These are phyloP conservation scores for Stephanodiscus minutulus DNA, from an alignment of 108 stramenopile genomes.

Conservation along the genomic window DNA sequence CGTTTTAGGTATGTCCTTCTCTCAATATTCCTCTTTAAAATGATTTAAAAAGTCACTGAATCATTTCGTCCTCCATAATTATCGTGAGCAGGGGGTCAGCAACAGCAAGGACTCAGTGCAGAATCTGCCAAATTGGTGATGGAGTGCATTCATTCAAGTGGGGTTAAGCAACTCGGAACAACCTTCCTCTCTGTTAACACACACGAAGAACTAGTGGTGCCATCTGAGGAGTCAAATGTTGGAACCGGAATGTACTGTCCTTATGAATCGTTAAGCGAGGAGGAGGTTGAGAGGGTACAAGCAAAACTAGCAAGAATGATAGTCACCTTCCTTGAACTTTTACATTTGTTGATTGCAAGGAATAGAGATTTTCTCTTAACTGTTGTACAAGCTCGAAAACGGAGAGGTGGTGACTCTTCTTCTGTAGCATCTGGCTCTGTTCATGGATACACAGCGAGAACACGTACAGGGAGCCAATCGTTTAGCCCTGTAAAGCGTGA, in stretches of 20 bases:
- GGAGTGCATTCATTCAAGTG: constrained; percentile 84
- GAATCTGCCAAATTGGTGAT: constrained; percentile 82
- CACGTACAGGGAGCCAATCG: constrained; percentile 11
- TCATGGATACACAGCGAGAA: constrained; percentile 26
- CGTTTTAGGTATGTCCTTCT: constrained; percentile 57
- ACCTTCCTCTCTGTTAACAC: constrained; percentile 60
- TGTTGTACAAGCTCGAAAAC: constrained; percentile 69
- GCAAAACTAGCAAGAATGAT: constrained; percentile 72
- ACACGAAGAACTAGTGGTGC: background rate
- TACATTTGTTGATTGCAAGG: constrained; percentile 79
- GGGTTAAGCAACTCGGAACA: constrained; percentile 83
- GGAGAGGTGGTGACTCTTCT: constrained; percentile 36
- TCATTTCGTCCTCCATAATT: background rate
- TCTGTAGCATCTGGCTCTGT: constrained; percentile 30
- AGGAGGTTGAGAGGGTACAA: constrained; percentile 72
- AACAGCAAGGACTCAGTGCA: constrained; percentile 78
- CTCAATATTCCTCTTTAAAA: background rate
- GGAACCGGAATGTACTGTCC: constrained; percentile 36
- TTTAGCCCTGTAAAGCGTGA: constrained; percentile 11
- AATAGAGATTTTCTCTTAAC: constrained; percentile 80
- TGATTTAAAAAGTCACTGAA: constrained; percentile 6
- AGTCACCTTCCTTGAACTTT: constrained; percentile 82
- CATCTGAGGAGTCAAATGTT: constrained; percentile 51
- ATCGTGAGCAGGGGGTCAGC: constrained; percentile 40
- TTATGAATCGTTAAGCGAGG: constrained; percentile 65